Evolutionary conservation across 257 asterid genomes (phyloP).

Genomic region (Rehmannia glutinosa): DNA sequence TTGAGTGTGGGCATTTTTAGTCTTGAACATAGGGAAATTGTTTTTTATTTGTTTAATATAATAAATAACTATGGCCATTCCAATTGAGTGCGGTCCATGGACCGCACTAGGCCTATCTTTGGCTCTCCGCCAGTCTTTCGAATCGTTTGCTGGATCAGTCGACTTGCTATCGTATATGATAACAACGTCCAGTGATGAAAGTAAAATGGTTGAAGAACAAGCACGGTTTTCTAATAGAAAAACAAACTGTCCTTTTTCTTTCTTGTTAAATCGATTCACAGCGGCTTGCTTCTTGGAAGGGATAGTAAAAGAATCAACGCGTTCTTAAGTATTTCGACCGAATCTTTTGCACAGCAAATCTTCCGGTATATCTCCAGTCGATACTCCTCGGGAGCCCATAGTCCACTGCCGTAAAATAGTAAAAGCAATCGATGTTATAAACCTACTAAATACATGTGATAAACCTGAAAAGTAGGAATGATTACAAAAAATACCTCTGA

Average conservation of each 20-base stretch:
- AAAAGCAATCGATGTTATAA: conserved; percentile 12
- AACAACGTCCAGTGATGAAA: conserved; percentile 53
- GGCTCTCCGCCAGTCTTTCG: too few species aligned
- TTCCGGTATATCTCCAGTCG: conserved; percentile 64
- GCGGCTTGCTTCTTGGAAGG: conserved; percentile 65
- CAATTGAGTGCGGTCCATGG: too few species aligned
- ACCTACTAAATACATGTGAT: neutral
- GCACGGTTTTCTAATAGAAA: conserved; percentile 86
- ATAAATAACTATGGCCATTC: too few species aligned
- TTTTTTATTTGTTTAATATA: too few species aligned
- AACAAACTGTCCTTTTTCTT: conserved; percentile 60
- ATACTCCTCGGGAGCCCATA: conserved; percentile 32
- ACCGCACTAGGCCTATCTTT: too few species aligned
- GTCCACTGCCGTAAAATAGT: conserved; percentile 37
- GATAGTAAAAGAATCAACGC: conserved; percentile 47
- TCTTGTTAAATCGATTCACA: conserved; percentile 59
- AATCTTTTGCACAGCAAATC: conserved; percentile 64
- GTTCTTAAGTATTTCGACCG: conserved; percentile 63
- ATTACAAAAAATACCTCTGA: too few species aligned
- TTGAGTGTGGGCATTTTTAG: too few species aligned
- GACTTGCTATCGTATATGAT: conserved; percentile 61
- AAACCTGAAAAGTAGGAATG: conserved; percentile 3
- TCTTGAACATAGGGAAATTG: too few species aligned
- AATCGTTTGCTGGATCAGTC: conserved; percentile 79
- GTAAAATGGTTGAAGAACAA: conserved; percentile 53